Evolutionary conservation across 352 stramenopile genomes (phyloP), one percentile per base, ranked within the genome.

Genomic region (Globisporangium lucens): DNA sequence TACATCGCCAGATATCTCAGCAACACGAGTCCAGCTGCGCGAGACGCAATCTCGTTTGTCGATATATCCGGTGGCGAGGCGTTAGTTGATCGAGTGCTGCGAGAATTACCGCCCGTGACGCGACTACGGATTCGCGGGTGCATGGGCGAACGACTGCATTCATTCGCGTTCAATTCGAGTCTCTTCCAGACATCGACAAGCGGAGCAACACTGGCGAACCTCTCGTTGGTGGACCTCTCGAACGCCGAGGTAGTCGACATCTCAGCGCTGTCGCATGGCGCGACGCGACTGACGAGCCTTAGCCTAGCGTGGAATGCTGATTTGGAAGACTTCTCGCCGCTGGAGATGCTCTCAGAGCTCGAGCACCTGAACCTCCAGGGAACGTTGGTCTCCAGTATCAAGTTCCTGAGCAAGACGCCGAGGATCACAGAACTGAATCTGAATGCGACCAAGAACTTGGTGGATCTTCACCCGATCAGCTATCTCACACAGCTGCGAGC

Each of bases 391-490:
- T 13, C 55, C 55, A 41, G 33, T 15, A 35, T 60, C n/a, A 15
- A 9, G 9, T 60, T 60, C 12, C 30, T 60, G 15, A 36, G 30
- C 12, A 12, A 36, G 29, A 60, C 20, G 55, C 55, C 55, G n/a
- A 46, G 22, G 6, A 29, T 60, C 27, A 15, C 7, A 7, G 55
- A 60, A 15, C 17, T 60, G 55, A 60, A 60, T 12, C 55, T 60
- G 55, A 60, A 35, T 41, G 55, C 27, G 15, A 60, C 55, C 17
- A 46, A 29, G 30, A 24, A 46, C 8, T 41, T 60, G 27, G 55
- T 27, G 29, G 55, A 60, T 60, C 30, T 60, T 6, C 55, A 46
- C n/a, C 55, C 55, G 27, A 43, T 60, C 12, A 46, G 55, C 55
- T 60, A 27, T 60, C 55, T 60, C 12, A 46, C 29, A 4, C 29